A percentile compares a stretch with the other conserved stretches of the same genome.
These are phyloP conservation scores for Nitzschia sp. DNA, from an alignment of 108 stramenopile genomes.

Conservation along the genomic window DNA sequence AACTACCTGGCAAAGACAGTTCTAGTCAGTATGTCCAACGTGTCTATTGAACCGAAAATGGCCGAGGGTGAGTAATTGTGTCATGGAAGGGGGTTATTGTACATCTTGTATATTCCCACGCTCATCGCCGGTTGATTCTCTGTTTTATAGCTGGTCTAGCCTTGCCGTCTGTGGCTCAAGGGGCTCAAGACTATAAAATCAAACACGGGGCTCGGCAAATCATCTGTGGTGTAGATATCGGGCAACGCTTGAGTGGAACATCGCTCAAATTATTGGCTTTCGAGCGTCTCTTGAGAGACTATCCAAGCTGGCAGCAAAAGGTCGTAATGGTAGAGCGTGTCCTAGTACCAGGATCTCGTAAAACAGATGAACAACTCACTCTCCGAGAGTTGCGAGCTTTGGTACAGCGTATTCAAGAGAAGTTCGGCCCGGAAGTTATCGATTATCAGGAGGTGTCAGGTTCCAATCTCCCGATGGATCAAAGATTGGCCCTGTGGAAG, in stretches of 20 bases:
- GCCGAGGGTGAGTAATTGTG: slow-evolving; percentile 51
- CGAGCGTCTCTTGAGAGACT: slow-evolving; percentile 92
- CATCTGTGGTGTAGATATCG: slow-evolving; percentile 91
- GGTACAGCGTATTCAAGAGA: slow-evolving; percentile 78
- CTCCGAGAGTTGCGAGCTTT: slow-evolving; percentile 69
- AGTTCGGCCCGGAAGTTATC: slow-evolving; percentile 83
- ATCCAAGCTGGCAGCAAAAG: slow-evolving; percentile 83
- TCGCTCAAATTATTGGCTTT: slow-evolving; percentile 95
- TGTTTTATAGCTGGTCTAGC: slow-evolving; percentile 37
- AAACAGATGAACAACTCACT: slow-evolving; percentile 86
- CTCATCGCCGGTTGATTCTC: not conserved
- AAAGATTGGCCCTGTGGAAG: slow-evolving; percentile 87
- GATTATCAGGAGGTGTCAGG: slow-evolving; percentile 89
- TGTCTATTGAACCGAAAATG: slow-evolving; percentile 93
- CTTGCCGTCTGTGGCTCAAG: slow-evolving; percentile 64
- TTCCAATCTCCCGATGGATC: slow-evolving; percentile 72
- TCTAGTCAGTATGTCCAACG: slow-evolving; percentile 96
- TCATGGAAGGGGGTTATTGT: too few species aligned
- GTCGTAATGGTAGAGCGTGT: slow-evolving; percentile 95
- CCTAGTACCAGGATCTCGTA: slow-evolving; percentile 77
- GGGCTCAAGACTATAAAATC: slow-evolving; percentile 46
- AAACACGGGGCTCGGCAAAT: slow-evolving; percentile 81
- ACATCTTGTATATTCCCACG: slow-evolving; percentile 1
- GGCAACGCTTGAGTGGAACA: slow-evolving; percentile 91
- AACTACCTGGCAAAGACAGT: slow-evolving; percentile 89